These are phyloP conservation scores for Podospora conica DNA, from an alignment of 495 filamentous ascomycete species.

Conservation along the genomic window DNA sequence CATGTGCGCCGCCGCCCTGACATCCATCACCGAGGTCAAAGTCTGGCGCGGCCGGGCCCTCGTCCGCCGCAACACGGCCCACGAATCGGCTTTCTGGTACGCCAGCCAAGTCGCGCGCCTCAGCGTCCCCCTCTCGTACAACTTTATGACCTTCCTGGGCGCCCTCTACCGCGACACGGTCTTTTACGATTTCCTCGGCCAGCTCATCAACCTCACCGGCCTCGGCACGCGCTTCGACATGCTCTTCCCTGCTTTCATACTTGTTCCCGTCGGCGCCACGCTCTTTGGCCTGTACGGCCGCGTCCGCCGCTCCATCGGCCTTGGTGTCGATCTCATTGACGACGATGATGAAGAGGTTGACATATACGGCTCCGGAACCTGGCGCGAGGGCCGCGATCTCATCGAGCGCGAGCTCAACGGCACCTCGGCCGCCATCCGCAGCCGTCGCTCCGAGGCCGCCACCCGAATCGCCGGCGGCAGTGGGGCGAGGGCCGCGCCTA, in stretches of 20 bases:
- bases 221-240: constrained; percentile 79
- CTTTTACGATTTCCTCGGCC: constrained; percentile 82
- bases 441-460: constrained; percentile 29
- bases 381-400: constrained; percentile 89
- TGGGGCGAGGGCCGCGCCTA: constrained; percentile 26
- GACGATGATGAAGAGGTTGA: constrained; percentile 61
- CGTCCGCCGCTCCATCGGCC: constrained; percentile 69
- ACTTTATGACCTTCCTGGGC: constrained; percentile 86
- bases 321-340: constrained; percentile 67
- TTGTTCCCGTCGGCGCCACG: constrained; percentile 75
- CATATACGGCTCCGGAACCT: constrained; percentile 71
- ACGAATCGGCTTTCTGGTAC: constrained; percentile 92
- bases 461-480: constrained; percentile 18
- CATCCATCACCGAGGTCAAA: constrained; percentile 79
- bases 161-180: constrained; percentile 62
- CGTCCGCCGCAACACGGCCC: constrained; percentile 82
- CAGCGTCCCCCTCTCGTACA: constrained; percentile 87
- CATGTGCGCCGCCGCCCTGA: constrained; percentile 79
- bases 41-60: constrained; percentile 92
- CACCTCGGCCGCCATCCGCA: constrained; percentile 33
- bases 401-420: constrained; percentile 84
- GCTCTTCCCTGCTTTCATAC: constrained; percentile 79
- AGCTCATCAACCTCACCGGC: constrained; percentile 75
- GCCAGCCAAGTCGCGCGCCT: constrained; percentile 81
- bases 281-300: constrained; percentile 82